These are phyloP conservation scores for Amanita exitialis DNA, from an alignment of 768 basidiomycete species.

Conservation along the genomic window DNA sequence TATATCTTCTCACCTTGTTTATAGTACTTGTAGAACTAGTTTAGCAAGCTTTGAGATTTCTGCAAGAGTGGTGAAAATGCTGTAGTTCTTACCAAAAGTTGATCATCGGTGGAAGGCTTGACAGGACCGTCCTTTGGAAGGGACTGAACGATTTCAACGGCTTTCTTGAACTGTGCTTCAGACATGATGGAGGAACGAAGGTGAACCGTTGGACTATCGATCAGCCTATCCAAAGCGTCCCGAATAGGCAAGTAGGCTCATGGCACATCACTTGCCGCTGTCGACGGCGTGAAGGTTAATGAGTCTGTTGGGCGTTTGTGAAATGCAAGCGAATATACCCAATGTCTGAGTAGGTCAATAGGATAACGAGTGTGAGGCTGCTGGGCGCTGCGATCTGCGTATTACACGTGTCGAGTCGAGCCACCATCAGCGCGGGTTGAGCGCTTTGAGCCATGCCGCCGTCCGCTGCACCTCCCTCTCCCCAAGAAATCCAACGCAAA, in stretches of 20 bases:
- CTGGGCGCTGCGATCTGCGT: background rate
- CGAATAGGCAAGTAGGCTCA: constrained; percentile 9
- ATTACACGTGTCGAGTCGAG: background rate
- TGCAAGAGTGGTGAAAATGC: background rate
- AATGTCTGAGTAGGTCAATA: background rate
- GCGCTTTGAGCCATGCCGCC: constrained; percentile 28
- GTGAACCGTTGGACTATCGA: constrained; percentile 6
- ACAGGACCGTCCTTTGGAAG: constrained; percentile 79
- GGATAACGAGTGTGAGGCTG: background rate
- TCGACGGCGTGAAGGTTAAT: background rate
- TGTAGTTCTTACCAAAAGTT: constrained; percentile 60
- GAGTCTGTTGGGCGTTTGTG: constrained; percentile 1
- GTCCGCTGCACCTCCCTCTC: constrained; percentile 59
- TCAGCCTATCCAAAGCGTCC: constrained; percentile 7
- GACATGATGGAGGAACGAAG: constrained; percentile 39
- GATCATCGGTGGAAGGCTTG: constrained; percentile 60
- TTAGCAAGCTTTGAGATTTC: constrained; percentile 2
- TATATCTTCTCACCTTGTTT: constrained; percentile 64
- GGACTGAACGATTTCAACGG: constrained; percentile 50
- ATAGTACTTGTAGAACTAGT: constrained; percentile 86
- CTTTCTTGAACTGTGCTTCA: constrained; percentile 65
- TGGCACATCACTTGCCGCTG: constrained; percentile 1
- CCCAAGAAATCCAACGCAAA: constrained; percentile 81
- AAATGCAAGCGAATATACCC: background rate
- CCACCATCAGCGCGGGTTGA: background rate